Evolutionary conservation across 2,329 filamentous ascomycete species (phyloP).

Genomic region (Apiospora malaysiana): DNA sequence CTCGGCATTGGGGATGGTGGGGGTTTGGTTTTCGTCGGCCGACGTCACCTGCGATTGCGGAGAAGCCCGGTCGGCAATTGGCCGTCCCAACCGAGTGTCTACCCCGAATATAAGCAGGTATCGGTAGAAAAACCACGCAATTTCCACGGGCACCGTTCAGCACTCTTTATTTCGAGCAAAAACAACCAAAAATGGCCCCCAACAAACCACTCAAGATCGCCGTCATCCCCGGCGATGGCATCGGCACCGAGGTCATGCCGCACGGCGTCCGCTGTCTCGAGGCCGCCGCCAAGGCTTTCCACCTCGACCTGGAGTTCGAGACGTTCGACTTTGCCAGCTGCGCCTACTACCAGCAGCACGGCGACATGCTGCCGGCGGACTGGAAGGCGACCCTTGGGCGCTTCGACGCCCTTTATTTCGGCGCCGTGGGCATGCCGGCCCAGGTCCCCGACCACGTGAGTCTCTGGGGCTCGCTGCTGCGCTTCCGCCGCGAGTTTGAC

Average conservation of each 20-base stretch:
- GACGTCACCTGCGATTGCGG: conserved; percentile 13
- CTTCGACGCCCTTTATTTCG: conserved; percentile 72
- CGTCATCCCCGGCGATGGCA: conserved; percentile 73
- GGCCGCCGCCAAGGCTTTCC: conserved; percentile 52
- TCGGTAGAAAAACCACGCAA: not conserved
- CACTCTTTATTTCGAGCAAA: no score
- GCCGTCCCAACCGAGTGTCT: not conserved
- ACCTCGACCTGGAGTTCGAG: conserved; percentile 62
- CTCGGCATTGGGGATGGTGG: not conserved
- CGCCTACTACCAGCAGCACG: conserved; percentile 57
- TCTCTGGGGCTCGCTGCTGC: conserved; percentile 70
- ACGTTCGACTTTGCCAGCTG: conserved; percentile 71
- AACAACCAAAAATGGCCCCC: conserved; percentile 7
- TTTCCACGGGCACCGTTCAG: no score
- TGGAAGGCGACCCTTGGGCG: conserved; percentile 59
- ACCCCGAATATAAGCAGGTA: not conserved
- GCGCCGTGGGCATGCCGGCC: conserved; percentile 64
- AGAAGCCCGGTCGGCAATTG: not conserved
- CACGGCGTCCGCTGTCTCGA: conserved; percentile 67
- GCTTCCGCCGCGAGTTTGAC: conserved; percentile 70
- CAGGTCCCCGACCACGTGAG: conserved; percentile 69
- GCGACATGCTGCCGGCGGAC: conserved; percentile 49
- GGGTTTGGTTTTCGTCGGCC: not conserved
- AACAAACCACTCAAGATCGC: conserved; percentile 51
- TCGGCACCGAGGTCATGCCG: conserved; percentile 70